Evolutionary conservation across 2,329 filamentous ascomycete genomes (phyloP).

Genomic region (Scedosporium dehoogii): DNA sequence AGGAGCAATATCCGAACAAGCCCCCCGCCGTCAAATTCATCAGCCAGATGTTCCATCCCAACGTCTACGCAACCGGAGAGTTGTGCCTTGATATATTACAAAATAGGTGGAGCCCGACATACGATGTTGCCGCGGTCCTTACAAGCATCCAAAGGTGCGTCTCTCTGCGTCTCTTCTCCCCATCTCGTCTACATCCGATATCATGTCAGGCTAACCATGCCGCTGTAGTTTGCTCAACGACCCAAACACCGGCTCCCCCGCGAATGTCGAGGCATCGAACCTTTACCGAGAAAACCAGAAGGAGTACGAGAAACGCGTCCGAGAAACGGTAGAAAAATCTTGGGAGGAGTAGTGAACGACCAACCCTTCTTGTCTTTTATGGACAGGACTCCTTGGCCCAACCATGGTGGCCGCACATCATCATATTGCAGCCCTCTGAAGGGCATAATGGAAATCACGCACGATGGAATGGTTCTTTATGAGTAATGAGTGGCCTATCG

Average conservation of each 20-base stretch:
- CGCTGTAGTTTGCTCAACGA: constrained; percentile 76
- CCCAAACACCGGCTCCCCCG: constrained; percentile 94
- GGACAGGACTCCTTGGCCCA: not conserved
- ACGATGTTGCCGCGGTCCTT: constrained; percentile 92
- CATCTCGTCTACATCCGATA: not conserved
- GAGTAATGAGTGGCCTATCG: not conserved
- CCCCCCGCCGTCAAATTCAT: constrained; percentile 97
- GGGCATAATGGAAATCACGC: not conserved
- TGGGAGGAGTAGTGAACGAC: constrained; percentile 67
- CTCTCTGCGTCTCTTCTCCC: not conserved
- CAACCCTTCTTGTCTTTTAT: not conserved
- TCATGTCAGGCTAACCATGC: constrained; percentile 16
- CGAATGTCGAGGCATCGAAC: constrained; percentile 96
- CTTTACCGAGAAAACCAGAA: constrained; percentile 96
- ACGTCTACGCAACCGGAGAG: constrained; percentile 95
- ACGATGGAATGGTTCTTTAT: not conserved
- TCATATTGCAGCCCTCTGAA: not conserved
- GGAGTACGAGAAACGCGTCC: constrained; percentile 90
- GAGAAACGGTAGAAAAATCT: constrained; percentile 97
- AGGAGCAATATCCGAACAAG: constrained; percentile 98
- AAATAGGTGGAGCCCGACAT: constrained; percentile 97
- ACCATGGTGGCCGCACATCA: not conserved
- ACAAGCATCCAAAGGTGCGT: constrained; percentile 91
- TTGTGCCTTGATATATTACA: constrained; percentile 94
- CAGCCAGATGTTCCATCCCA: constrained; percentile 98